phyloP scores from a whole-genome alignment of 345 rosid genomes.

The Lepidium africanum region DNA sequence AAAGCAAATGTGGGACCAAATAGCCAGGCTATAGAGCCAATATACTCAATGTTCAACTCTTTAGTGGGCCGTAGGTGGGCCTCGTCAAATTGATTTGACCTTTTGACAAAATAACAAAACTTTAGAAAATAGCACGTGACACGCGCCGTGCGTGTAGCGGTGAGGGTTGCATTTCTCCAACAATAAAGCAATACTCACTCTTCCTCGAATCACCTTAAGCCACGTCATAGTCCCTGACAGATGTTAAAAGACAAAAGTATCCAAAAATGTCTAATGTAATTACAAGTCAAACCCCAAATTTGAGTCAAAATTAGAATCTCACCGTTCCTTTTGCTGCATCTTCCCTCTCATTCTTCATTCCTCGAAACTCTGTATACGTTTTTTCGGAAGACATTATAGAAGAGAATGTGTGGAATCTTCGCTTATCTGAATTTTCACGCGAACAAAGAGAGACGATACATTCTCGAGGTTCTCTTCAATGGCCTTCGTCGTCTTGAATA shows the following conservation, averaged over 20 bases:
- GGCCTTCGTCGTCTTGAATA: conserved; percentile 96
- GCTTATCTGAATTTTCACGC: conserved; percentile 83
- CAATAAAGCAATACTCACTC: neutral
- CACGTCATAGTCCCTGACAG: conserved; percentile 20
- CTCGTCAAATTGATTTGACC: neutral
- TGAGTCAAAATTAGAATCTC: conserved; percentile 12
- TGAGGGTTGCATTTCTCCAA: neutral
- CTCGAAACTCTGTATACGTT: neutral
- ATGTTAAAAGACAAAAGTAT: neutral
- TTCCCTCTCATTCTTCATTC: conserved; percentile 27
- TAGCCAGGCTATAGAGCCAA: neutral
- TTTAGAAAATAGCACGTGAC: neutral
- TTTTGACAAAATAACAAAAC: neutral
- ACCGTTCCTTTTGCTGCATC: neutral
- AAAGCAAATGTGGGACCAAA: neutral
- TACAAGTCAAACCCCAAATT: conserved; percentile 7
- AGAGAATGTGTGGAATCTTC: conserved; percentile 82
- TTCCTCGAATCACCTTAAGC: neutral
- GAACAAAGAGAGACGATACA: conserved; percentile 58
- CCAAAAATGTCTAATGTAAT: neutral
- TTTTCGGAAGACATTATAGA: neutral
- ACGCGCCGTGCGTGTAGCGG: neutral
- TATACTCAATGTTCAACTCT: neutral
- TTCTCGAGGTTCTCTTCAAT: conserved; percentile 86
- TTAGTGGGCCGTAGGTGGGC: neutral